Percentiles rank a stretch among this genome's conserved stretches.
Evolutionary conservation across 116 monocot species (phyloP).

Genomic region (Trichopus zeylanicus): DNA sequence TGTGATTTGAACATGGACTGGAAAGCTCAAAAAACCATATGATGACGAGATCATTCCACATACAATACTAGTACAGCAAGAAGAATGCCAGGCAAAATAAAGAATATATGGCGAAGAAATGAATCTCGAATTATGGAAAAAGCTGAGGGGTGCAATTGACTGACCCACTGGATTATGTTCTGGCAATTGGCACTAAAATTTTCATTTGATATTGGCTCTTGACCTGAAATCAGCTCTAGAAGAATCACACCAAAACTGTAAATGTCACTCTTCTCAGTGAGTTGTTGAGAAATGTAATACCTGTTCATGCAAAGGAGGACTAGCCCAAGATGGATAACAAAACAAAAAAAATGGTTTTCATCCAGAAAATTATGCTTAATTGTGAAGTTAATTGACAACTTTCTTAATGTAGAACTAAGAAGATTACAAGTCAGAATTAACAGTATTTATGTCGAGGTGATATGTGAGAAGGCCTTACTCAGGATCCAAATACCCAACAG

Average conservation of each 20-base stretch:
- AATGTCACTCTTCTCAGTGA: slow-evolving; percentile 93
- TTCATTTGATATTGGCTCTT: slow-evolving; percentile 95
- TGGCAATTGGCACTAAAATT: slow-evolving; percentile 79
- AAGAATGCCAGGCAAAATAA: no score
- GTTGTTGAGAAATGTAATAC: slow-evolving; percentile 90
- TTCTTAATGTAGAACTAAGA: no score
- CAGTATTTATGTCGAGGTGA: background rate
- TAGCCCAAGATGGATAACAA: no score
- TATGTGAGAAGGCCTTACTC: slow-evolving; percentile 50
- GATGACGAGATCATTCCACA: background rate
- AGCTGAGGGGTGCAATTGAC: slow-evolving; percentile 5
- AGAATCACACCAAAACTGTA: slow-evolving; percentile 97
- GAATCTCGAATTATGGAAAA: no score
- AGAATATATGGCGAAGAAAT: no score
- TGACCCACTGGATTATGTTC: slow-evolving; percentile 89
- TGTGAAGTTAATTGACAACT: no score
- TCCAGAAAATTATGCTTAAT: no score
- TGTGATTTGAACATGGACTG: no score
- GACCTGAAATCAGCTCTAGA: slow-evolving; percentile 92
- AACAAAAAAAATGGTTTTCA: no score
- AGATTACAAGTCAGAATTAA: no score
- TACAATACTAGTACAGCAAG: background rate
- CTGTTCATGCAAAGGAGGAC: slow-evolving; percentile 28
- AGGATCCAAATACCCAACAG: slow-evolving; percentile 91
- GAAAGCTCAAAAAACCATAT: no score